Percentiles rank a stretch among this genome's conserved stretches.
phyloP scores from a whole-genome alignment of 2,329 filamentous ascomycete genomes.

The Colletotrichum camelliae region DNA sequence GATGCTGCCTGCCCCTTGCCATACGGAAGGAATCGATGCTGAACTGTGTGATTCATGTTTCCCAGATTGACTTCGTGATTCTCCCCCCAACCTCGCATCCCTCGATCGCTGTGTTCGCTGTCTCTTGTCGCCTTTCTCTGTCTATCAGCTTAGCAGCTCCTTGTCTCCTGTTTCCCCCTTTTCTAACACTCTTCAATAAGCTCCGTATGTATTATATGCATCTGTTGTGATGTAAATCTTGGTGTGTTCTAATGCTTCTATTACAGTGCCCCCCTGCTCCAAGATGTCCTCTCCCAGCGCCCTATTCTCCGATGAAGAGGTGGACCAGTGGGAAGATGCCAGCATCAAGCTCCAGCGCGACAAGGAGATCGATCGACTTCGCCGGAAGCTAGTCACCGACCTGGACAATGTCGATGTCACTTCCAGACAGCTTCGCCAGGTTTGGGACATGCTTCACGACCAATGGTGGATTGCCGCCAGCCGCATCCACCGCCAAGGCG shows the following conservation, averaged over 20 bases:
- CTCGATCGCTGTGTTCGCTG: not conserved
- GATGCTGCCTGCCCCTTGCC: not conserved
- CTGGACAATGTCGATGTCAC: not conserved
- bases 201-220: not conserved
- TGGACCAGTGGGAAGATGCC: not conserved
- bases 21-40: not conserved
- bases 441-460: not conserved
- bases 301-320: not conserved
- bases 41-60: not conserved
- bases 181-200: not conserved
- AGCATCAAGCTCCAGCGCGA: not conserved
- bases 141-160: not conserved
- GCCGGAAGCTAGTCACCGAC: not conserved
- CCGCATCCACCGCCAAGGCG: not conserved
- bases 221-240: not conserved
- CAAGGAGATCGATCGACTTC: not conserved
- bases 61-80: not conserved
- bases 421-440: not conserved
- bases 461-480: not conserved
- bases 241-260: not conserved
- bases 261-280: not conserved
- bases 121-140: not conserved
- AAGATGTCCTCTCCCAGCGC: not conserved
- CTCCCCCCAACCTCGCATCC: not conserved
- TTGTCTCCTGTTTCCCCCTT: not conserved